Percentiles rank a stretch among this genome's conserved stretches.
phyloP scores from a whole-genome alignment of 2,329 filamentous ascomycete genomes.

The Pochonia chlamydosporia region DNA sequence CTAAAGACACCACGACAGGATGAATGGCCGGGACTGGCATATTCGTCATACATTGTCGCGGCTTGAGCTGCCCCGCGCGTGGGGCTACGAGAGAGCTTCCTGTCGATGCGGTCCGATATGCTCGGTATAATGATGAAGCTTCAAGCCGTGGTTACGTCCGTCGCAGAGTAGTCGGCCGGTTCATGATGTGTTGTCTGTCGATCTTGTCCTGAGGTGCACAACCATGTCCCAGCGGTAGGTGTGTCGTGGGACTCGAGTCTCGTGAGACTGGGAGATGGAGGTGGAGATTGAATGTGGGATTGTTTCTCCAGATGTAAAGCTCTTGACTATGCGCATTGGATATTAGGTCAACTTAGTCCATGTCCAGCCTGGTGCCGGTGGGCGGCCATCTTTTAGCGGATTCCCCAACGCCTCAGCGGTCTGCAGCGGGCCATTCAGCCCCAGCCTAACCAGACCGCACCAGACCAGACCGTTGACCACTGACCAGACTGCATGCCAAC shows the following conservation, averaged over 20 bases:
- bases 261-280: background rate
- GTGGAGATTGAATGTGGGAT: too few species aligned
- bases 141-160: conserved; percentile 14
- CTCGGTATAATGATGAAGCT: conserved; percentile 3
- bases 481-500: too few species aligned
- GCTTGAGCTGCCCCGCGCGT: conserved; percentile 19
- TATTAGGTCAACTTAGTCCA: too few species aligned
- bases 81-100: conserved; percentile 13
- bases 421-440: too few species aligned
- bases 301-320: too few species aligned
- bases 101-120: conserved; percentile 3
- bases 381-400: too few species aligned
- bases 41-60: conserved; percentile 4
- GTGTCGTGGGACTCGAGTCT: background rate
- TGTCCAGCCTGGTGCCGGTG: too few species aligned
- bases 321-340: too few species aligned
- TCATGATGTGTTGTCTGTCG: conserved; percentile 16
- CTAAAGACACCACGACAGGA: too few species aligned
- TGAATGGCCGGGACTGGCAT: background rate
- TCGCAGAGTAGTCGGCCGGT: conserved; percentile 10
- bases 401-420: too few species aligned
- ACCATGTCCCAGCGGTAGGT: background rate
- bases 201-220: background rate
- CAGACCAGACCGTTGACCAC: too few species aligned
- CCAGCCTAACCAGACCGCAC: too few species aligned